Conservation (phyloP, 495 filamentous ascomycete species). For the Penicillium dipodomyicola region DNA sequence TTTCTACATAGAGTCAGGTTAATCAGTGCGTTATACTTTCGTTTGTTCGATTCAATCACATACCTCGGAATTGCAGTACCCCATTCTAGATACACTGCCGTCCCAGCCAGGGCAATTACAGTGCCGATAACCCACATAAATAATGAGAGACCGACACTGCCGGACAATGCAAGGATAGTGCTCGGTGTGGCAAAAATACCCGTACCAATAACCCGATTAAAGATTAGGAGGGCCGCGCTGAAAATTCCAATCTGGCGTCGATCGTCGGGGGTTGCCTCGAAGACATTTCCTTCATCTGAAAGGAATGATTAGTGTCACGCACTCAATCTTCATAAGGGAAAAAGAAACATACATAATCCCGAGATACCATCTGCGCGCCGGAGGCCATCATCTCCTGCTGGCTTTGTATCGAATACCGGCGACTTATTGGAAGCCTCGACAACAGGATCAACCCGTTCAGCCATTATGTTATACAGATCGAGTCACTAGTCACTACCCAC, state of each 20-base stretch:
- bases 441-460: slow-evolving; percentile 7
- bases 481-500: background rate
- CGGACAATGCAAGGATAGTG: slow-evolving; percentile 52
- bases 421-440: slow-evolving; percentile 19
- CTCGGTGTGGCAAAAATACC: slow-evolving; percentile 64
- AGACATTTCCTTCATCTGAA: slow-evolving; percentile 50
- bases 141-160: slow-evolving; percentile 52
- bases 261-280: slow-evolving; percentile 60
- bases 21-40: background rate
- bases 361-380: slow-evolving; percentile 37
- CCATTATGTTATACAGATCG: slow-evolving; percentile 7
- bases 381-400: slow-evolving; percentile 25
- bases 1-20: slow-evolving; percentile 33
- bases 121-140: slow-evolving; percentile 55
- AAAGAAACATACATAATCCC: slow-evolving; percentile 33
- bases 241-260: slow-evolving; percentile 61
- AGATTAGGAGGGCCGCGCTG: slow-evolving; percentile 61
- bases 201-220: slow-evolving; percentile 66
- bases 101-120: slow-evolving; percentile 47
- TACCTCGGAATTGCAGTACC: slow-evolving; percentile 53
- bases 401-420: slow-evolving; percentile 22
- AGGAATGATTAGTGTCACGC: background rate
- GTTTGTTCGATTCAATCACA: background rate
- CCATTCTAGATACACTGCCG: slow-evolving; percentile 55
- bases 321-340: background rate